Evolutionary conservation across 306 rosid species (phyloP), one percentile per base, ranked within the genome.

Genomic region (Gynostemma pentaphyllum): DNA sequence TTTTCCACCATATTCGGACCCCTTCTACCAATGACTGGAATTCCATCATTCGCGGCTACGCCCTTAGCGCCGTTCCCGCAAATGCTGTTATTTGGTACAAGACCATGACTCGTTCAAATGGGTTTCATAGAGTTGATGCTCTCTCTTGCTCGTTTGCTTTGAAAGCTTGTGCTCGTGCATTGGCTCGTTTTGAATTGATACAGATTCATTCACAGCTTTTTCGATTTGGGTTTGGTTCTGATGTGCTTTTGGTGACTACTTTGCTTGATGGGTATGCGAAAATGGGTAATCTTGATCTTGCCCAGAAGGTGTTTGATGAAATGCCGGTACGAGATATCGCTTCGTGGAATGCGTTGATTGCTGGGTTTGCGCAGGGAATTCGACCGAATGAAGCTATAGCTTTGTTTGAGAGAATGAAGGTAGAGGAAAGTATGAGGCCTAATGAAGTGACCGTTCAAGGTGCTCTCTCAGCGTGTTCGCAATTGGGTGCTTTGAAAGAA

Each of bases 1-100:
- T 85, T 62, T 83, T 91, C 85, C 81, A 49, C 55, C 81, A 64
- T 47, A 73, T 82, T 40, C 81, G 32, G 24, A 2, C 28, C 3
- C 97, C 95, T 37, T 68, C 79, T 49, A 91, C 98, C 53, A 77
- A 86, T 29, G 92, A 86, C 73, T 91, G 84, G 87, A 91, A 91
- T 72, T 83, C 92, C 67, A 36, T 88, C 56, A 69, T 91, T 19
- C 89, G 98, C 0, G 96, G 96, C 79, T 75, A 86, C 13, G 95
- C 96, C 18, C 78, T 68, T 23, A 67, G 98, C 75, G 68, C 89
- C 27, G 23, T 76, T n/a, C 98, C 98, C 68, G 62, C 78, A 12
- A 66, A 62, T 24, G 96, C 92, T 71, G 67, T 91, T 45, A 9
- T 74, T 14, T 87, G 87, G 83, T 88, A 59, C 76, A 75, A 72